Conservation (phyloP, 345 rosid genomes). For the Ricinus communis region DNA sequence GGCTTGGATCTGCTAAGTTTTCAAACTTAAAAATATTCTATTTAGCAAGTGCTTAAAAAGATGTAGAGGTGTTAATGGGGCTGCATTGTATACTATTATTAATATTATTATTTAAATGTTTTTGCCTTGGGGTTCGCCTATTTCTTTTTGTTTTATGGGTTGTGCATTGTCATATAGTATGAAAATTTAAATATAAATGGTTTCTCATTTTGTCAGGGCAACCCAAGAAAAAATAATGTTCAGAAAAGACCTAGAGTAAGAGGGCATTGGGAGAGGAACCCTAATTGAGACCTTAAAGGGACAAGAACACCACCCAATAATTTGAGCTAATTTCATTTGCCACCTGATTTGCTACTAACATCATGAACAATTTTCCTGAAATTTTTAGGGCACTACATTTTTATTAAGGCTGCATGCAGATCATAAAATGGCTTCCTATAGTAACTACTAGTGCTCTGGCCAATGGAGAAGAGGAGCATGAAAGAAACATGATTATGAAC, state of each 20-base stretch:
- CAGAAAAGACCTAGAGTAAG: slow-evolving; percentile 29
- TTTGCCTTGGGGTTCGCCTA: slow-evolving; percentile 32
- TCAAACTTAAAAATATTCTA: slow-evolving; percentile 31
- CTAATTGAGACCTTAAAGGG: too few species aligned
- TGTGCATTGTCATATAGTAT: slow-evolving; percentile 16
- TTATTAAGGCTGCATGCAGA: too few species aligned
- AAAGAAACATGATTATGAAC: too few species aligned
- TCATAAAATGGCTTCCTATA: too few species aligned
- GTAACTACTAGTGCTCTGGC: too few species aligned
- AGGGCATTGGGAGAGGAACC: slow-evolving; percentile 43
- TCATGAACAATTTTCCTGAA: too few species aligned
- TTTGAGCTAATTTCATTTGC: too few species aligned
- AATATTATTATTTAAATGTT: slow-evolving; percentile 1
- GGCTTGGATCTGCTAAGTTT: slow-evolving; percentile 60
- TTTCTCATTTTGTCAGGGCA: slow-evolving; percentile 31
- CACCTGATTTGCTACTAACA: too few species aligned
- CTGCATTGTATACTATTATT: not conserved
- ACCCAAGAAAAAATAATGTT: slow-evolving; percentile 35
- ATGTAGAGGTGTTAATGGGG: slow-evolving; percentile 39
- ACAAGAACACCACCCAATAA: too few species aligned
- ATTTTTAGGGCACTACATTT: too few species aligned
- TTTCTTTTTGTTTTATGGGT: slow-evolving; percentile 56
- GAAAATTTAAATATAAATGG: slow-evolving; percentile 9
- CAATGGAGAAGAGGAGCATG: too few species aligned
- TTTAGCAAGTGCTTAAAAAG: slow-evolving; percentile 47